Evolutionary conservation across 2,329 filamentous ascomycete species (phyloP), one percentile per base, ranked within the genome.

Genomic region (Aspergillus puulaauensis): DNA sequence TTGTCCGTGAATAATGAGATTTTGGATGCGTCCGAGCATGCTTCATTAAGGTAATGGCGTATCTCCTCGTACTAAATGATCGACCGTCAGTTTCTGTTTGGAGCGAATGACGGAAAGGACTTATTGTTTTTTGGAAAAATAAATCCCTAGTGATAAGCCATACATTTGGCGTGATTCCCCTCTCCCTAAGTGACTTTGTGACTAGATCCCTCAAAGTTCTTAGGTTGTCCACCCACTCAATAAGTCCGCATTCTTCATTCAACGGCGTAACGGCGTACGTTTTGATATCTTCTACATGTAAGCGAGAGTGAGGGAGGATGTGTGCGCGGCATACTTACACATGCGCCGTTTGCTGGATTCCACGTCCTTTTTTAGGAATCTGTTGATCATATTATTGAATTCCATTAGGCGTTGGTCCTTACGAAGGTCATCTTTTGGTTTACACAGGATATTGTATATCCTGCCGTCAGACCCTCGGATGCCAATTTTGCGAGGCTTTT

Each of bases 371-470:
- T 97, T 96, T 56, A 99, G 78, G 3, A 93, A 91, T 58, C 95
- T 85, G 72, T 99, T 99, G 79, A 99, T 98, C 85, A 98, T 95
- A 46, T 89, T 87, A 72, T 98, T 99, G 80, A 99, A 99, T 71
- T 99, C 96, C 93, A 99, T 99, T 19, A 99, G 86, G 52, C 95
- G 91, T 73, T 98, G 93, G 68, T 99, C 96, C 64, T 96, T 99
- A 51, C 95, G 89, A 23, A 99, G 83, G 73, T 99, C 96, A 72
- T 99, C 95, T 73, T 98, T 98, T 8, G 95, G 96, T 70, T 99
- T 99, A 79, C 96, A 96, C 56, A 99, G 83, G 7, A 99, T 84
- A 63, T 91, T 90, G 73, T 99, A 99, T 17, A 83, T 83, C 58
- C 89, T 89, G 7, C 96, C 95, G 74, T 99, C 92, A 0, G 90